These are phyloP conservation scores for Mrakiaceae sp. DNA, from an alignment of 1,284 basidiomycete genomes.

Conservation along the genomic window DNA sequence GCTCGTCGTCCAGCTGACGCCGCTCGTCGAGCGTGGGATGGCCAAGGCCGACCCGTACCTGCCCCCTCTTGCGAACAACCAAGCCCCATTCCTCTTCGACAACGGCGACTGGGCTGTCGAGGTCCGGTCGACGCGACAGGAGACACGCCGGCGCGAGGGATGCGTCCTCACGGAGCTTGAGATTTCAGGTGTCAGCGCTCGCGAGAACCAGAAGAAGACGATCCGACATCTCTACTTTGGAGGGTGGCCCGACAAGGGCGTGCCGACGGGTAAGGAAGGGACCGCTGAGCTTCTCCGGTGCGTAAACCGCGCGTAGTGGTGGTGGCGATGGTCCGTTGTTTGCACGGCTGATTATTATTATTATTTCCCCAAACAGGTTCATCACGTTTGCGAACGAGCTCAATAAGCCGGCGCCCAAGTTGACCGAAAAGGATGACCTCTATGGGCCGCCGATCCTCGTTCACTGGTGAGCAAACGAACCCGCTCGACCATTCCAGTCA, in stretches of 20 bases:
- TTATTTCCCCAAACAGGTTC: neutral
- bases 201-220: constrained; percentile 4
- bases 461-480: constrained; percentile 32
- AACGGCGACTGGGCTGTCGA: neutral
- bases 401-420: neutral
- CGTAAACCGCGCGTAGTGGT: neutral
- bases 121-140: neutral
- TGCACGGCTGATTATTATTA: neutral
- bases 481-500: constrained; percentile 31
- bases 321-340: neutral
- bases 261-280: constrained; percentile 18
- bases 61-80: constrained; percentile 14
- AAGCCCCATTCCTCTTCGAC: no score
- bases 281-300: constrained; percentile 19
- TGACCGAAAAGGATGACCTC: neutral
- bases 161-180: constrained; percentile 4
- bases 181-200: neutral
- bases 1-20: constrained; percentile 27
- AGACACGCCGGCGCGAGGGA: neutral
- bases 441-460: constrained; percentile 28
- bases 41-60: constrained; percentile 28
- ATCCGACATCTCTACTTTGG: constrained; percentile 18
- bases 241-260: constrained; percentile 17
- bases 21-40: constrained; percentile 22
- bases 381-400: neutral